Percentiles rank a stretch among this genome's conserved stretches.
phyloP scores from a whole-genome alignment of 257 asterid species.

The Solanum chmielewskii region DNA sequence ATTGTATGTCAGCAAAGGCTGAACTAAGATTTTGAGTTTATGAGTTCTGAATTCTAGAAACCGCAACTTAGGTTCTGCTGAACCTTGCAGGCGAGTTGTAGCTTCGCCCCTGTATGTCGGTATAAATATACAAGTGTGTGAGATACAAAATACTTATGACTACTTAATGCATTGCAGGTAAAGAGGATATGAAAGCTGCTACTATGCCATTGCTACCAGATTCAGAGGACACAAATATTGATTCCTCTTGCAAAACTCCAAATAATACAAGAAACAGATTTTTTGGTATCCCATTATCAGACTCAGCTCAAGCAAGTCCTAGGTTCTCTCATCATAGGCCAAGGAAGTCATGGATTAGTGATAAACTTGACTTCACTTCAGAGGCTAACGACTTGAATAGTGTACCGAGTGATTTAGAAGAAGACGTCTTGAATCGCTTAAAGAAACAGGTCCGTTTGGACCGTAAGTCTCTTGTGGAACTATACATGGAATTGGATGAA shows the following conservation, averaged over 20 bases:
- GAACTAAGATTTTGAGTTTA: not conserved
- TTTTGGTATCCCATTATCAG: slow-evolving; percentile 51
- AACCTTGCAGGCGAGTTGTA: not conserved
- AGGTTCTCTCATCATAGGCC: slow-evolving; percentile 29
- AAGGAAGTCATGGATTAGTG: not conserved
- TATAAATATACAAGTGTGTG: not conserved
- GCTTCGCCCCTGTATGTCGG: not conserved
- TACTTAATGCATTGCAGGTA: slow-evolving; percentile 19
- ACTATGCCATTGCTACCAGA: slow-evolving; percentile 31
- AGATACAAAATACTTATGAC: not conserved
- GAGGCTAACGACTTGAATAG: slow-evolving; percentile 25
- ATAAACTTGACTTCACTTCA: slow-evolving; percentile 6
- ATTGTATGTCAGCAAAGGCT: not conserved
- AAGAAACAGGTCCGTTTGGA: slow-evolving; percentile 57
- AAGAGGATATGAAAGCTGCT: slow-evolving; percentile 30
- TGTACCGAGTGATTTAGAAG: slow-evolving; percentile 21
- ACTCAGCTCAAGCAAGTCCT: slow-evolving; percentile 79
- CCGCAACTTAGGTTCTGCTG: not conserved
- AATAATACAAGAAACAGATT: slow-evolving; percentile 30
- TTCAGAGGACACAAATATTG: slow-evolving; percentile 25
- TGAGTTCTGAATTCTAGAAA: not conserved
- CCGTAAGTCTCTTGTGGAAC: slow-evolving; percentile 55
- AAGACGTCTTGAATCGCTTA: slow-evolving; percentile 18
- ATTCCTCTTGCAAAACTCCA: slow-evolving; percentile 41
- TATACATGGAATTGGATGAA: slow-evolving; percentile 83